Conservation (phyloP, 148 eudicot species). For the Silene latifolia region DNA sequence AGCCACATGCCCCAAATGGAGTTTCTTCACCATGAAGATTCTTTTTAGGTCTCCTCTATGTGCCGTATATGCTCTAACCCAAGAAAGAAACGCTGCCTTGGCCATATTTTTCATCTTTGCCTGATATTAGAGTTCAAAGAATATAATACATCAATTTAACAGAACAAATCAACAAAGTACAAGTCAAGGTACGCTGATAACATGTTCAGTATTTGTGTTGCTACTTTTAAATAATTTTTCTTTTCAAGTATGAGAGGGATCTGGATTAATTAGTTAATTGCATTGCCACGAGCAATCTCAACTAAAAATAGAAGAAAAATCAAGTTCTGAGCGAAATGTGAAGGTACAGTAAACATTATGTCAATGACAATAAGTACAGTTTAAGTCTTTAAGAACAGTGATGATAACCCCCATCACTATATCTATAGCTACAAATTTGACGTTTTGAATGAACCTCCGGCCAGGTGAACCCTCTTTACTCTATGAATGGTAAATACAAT, state of each 20-base stretch:
- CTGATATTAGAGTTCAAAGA: constrained; percentile 29
- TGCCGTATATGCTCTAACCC: constrained; percentile 92
- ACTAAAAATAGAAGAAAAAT: too few species aligned
- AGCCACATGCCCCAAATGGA: constrained; percentile 87
- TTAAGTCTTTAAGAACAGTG: too few species aligned
- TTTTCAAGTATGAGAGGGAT: not conserved
- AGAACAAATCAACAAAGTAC: not conserved
- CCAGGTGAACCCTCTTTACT: too few species aligned
- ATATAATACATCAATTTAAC: constrained; percentile 8
- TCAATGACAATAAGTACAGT: too few species aligned
- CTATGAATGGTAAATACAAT: not conserved
- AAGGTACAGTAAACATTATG: too few species aligned
- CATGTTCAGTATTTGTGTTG: too few species aligned
- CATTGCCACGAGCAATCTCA: too few species aligned
- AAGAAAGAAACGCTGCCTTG: constrained; percentile 73
- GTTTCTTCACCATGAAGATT: constrained; percentile 85
- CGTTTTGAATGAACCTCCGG: too few species aligned
- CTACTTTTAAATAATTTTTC: not conserved
- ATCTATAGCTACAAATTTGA: too few species aligned
- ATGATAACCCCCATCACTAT: too few species aligned
- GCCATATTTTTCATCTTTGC: constrained; percentile 60
- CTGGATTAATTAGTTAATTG: too few species aligned
- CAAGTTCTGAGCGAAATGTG: too few species aligned
- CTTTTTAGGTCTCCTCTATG: constrained; percentile 85
- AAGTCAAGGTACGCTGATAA: not conserved